Evolutionary conservation across 768 basidiomycete genomes (phyloP).

Genomic region (Paxillus involutus): DNA sequence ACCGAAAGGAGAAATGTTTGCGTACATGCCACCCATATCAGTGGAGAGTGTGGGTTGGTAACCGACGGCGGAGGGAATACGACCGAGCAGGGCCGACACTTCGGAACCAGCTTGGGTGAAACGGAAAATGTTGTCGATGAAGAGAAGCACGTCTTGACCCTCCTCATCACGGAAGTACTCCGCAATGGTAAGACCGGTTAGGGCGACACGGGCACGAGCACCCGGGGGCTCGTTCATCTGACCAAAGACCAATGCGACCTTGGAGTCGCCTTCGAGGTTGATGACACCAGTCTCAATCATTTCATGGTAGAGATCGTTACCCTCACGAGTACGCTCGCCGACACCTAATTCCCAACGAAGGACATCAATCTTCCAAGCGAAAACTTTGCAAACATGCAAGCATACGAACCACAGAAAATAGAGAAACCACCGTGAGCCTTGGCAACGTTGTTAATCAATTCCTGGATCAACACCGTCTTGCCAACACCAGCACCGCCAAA

Average conservation of each 20-base stretch:
- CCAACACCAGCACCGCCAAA: conserved; percentile 99
- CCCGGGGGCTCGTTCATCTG: conserved; percentile 99
- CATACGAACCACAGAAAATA: conserved; percentile 83
- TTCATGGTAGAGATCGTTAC: conserved; percentile 98
- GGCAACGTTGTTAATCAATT: conserved; percentile 99
- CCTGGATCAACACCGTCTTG: conserved; percentile 99
- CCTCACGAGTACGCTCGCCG: conserved; percentile 99
- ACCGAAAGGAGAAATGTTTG: conserved; percentile 11
- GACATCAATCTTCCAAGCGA: conserved; percentile 11
- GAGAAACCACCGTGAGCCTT: conserved; percentile 99
- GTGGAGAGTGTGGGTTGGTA: conserved; percentile 99
- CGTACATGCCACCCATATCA: conserved; percentile 99
- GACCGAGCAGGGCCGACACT: conserved; percentile 98
- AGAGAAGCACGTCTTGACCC: conserved; percentile 99
- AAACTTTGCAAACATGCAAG: neutral
- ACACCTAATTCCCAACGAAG: conserved; percentile 61
- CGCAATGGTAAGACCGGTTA: conserved; percentile 98
- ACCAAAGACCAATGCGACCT: conserved; percentile 99
- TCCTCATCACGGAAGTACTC: conserved; percentile 99
- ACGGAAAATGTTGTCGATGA: conserved; percentile 99
- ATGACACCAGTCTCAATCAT: conserved; percentile 99
- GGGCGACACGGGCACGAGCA: conserved; percentile 99
- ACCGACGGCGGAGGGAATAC: conserved; percentile 99
- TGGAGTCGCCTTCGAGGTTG: conserved; percentile 99
- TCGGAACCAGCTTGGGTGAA: conserved; percentile 99